Base-by-base conservation (phyloP, 2,329 filamentous ascomycete genomes). In the Aspergillus tubingensis region DNA sequence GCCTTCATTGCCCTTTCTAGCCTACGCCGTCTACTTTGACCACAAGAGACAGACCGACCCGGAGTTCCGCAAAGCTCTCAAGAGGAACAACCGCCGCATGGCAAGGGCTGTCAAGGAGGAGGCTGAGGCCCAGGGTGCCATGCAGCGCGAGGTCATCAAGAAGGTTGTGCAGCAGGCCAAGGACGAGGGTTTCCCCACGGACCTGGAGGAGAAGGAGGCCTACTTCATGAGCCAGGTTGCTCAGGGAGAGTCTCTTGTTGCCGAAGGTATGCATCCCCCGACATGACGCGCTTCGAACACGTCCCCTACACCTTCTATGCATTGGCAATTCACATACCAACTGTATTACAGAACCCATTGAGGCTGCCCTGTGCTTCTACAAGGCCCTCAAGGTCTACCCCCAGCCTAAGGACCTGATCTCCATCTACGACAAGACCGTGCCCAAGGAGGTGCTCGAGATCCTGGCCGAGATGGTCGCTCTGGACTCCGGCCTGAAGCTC, bases 311-410 rank as follows among this genome's bases (percentile, higher is more conserved):
- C 36, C 36, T 32, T 27, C 17, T 13, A 23, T 55, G 38, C 44
- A 41, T 36, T 48, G 50, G 56, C 64, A 53, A 63, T 61, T 60
- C 54, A 62, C 49, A 51, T 59, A 57, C 51, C 48, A 58, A 47
- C 55, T 25, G 65, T 80, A 79, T 75, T 51, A 71, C 74, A 52
- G 71, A 76, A 58, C 76, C 79, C 59, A 79, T 96, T 61, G 93
- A 97, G 67, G 91, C 95, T 54, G 94, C 95, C 51, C 82, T 98
- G 62, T 92, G 91, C 78, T 99, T 99, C 82, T 99, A 98, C 86
- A 96, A 93, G 85, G 95, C 93, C 48, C 86, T 99, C 68, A 99
- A 99, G 86, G 95, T 98, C 70, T 99, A 99, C 81, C 95, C 95
- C 55, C 90, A 91, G 72, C 95, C 94, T 11, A 86, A 89, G 70